Conservation (phyloP, 2,329 filamentous ascomycete species). For the Neofusicoccum umdonicola region DNA sequence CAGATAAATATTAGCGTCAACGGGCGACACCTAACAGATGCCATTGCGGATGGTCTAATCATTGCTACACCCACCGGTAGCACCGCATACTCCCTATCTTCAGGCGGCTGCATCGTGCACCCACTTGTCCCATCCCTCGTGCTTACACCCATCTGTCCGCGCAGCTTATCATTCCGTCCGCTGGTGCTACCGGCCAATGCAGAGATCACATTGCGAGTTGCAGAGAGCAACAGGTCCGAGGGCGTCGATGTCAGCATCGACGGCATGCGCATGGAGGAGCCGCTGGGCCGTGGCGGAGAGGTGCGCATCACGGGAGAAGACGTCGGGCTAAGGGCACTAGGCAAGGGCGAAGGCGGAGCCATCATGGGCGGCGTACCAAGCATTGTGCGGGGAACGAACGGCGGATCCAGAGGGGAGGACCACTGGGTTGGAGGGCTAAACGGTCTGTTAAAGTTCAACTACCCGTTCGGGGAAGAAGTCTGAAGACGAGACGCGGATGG, state of each 20-base stretch:
- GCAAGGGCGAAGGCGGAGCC: constrained; percentile 45
- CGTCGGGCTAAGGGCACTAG: constrained; percentile 53
- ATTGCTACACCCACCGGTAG: constrained; percentile 92
- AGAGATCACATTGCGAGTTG: constrained; percentile 76
- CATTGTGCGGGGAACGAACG: constrained; percentile 65
- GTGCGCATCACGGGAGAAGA: constrained; percentile 85
- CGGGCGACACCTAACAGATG: constrained; percentile 85
- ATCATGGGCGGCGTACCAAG: constrained; percentile 85
- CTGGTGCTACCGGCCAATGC: constrained; percentile 85
- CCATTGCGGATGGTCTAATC: constrained; percentile 91
- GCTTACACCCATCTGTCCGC: constrained; percentile 89
- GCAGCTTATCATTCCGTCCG: constrained; percentile 87
- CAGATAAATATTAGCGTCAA: constrained; percentile 91
- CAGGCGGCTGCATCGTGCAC: constrained; percentile 90
- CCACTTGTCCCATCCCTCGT: constrained; percentile 85
- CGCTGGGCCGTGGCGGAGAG: constrained; percentile 57
- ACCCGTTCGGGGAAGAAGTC: constrained; percentile 74
- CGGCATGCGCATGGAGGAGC: constrained; percentile 41
- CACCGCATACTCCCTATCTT: constrained; percentile 92
- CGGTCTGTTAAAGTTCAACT: constrained; percentile 92
- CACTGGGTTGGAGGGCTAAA: constrained; percentile 97
- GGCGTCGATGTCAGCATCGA: constrained; percentile 53
- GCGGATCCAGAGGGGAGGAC: constrained; percentile 62
- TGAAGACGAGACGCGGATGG: background rate
- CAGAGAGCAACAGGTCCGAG: constrained; percentile 55